These are phyloP conservation scores for Amanita pallidorosea DNA, from an alignment of 768 basidiomycete genomes.

Conservation along the genomic window DNA sequence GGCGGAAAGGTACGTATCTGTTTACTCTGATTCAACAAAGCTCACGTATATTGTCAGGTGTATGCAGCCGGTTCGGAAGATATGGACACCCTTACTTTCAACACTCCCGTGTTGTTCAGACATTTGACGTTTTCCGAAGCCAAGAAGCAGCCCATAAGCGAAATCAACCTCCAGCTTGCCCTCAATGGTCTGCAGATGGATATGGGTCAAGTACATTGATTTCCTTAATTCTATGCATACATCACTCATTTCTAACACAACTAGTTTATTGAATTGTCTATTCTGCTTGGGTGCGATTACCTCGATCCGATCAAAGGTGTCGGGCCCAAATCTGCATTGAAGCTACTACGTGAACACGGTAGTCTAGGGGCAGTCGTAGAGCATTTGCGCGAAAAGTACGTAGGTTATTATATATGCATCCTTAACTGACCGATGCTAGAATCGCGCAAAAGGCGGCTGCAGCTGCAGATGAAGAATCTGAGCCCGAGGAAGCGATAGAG, in stretches of 20 bases:
- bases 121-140: constrained; percentile 98
- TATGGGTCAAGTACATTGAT: constrained; percentile 65
- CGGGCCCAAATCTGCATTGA: constrained; percentile 91
- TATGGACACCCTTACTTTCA: constrained; percentile 98
- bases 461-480: constrained; percentile 16
- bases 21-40: neutral
- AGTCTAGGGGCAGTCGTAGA: constrained; percentile 63
- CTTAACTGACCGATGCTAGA: neutral
- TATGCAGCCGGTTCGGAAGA: constrained; percentile 98
- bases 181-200: constrained; percentile 86
- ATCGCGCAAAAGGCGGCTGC: constrained; percentile 28
- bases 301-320: constrained; percentile 97
- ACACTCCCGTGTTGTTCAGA: constrained; percentile 81
- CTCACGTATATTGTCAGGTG: constrained; percentile 37
- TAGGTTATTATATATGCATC: neutral
- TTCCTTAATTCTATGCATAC: neutral
- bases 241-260: neutral
- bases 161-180: constrained; percentile 75
- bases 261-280: constrained; percentile 93
- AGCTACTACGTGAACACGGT: constrained; percentile 78
- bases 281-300: constrained; percentile 96
- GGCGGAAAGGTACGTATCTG: constrained; percentile 64
- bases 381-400: constrained; percentile 70
- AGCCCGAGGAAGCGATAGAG: constrained; percentile 16
- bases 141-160: constrained; percentile 91